Base-by-base conservation (phyloP, 345 rosid species). In the Abelmoschus esculentus region DNA sequence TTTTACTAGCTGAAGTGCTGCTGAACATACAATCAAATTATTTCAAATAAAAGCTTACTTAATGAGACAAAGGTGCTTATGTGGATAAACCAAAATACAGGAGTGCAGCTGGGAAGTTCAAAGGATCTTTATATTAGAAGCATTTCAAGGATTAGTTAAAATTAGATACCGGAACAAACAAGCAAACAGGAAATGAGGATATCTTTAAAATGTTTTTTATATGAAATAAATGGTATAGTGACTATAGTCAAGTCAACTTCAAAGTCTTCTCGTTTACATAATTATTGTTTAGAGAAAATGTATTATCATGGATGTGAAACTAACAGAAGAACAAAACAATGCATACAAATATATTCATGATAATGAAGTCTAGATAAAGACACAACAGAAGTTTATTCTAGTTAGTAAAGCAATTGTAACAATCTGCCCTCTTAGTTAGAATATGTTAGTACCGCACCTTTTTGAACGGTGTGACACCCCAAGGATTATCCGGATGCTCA, bases 401-500 rank as follows among this genome's bases (percentile, higher is more conserved):
- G 15, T 47, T 40, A 42, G 47, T 49, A 57, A 9, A 11, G 28
- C 11, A 11, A 26, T 34, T 63, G 13, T 46, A 42, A 42, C 34
- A 42, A 42, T 13, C 12, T 34, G 42, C 47, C 52, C 17, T 1
- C 56, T 22, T 22, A 22, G 26, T 32, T 66, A 66, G 40, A 46
- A 26, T 14, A 65, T 1, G 28, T 63, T 2, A 61, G 34, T 11
- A 40, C 11, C 44, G 2, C 15, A 86, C 90, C 90, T 86, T 88
- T 75, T 83, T 88, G 74, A 86, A 88, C 12, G 93, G 81, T 12
- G 89, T 85, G 34, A 86, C 87, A 22, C 90, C 93, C 93, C 93
- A 88, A 63, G 87, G 93, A 77, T 88, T 88, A 50, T 84, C 84
- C 7, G 80, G 86, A 46, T 86, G 80, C 79, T 79, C 83, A 26